Evolutionary conservation across 2,329 filamentous ascomycete species (phyloP), one percentile per base, ranked within the genome.

Genomic region (Cladophialophora immunda): DNA sequence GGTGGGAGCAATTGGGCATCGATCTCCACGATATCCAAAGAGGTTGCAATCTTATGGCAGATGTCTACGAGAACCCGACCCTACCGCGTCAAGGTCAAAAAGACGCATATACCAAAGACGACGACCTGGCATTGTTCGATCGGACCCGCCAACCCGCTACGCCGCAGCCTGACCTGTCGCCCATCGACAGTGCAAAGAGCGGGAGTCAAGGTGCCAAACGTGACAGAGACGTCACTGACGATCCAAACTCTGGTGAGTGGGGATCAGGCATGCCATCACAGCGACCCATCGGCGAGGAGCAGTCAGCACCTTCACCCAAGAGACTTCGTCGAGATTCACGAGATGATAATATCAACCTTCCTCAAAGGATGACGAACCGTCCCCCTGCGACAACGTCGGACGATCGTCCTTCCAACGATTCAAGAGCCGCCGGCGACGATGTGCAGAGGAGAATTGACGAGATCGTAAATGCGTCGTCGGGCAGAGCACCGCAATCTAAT

Each of bases 1-100:
- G 95, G 95, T 99, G 94, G 94, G 89, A 89, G 67, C 85, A 87
- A 64, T 81, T 97, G 60, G 87, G 88, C 36, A 91, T 93, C 38
- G 86, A 89, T 69, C 84, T 94, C 71, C 82, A 84, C 25, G 87
- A 91, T 68, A 91, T 96, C 69, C 81, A 86, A 50, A 86, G 85
- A 72, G 92, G 93, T 3, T 92, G 94, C 72, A 89, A 91, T 62
- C 85, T 92, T 62, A 91, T 97, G 83, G 87, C 88, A 38, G 87
- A 81, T 38, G 76, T 83, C 29, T 84, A 84, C 69, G 81, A 83
- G 68, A 78, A 75, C 64, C 79, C 79, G 62, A 76, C 79, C 13
- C 72, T 81, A 54, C 80, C 81, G 66, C 78, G 77, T 55, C 77
- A 81, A 52, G 80, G 77, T 67, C 80, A 81, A 62, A 77, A 78